Conservation (phyloP, 2,329 filamentous ascomycete genomes). For the Sclerotinia spermophila region DNA sequence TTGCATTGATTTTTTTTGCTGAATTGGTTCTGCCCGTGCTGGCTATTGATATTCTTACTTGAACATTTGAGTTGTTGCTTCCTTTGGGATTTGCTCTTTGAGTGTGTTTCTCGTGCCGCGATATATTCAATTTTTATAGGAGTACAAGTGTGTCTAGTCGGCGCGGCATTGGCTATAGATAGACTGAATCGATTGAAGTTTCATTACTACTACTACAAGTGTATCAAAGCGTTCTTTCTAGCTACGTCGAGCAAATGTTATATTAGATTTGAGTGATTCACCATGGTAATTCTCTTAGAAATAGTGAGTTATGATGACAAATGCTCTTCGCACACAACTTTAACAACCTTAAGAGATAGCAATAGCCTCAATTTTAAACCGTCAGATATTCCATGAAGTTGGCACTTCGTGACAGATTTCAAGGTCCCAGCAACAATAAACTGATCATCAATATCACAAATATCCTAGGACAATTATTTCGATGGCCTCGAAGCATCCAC, state of each 20-base stretch:
- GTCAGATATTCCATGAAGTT: not conserved
- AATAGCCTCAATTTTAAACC: not conserved
- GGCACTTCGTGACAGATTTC: not conserved
- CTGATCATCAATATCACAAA: not conserved
- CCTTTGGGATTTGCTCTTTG: not conserved
- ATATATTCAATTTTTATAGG: not conserved
- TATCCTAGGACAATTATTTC: not conserved
- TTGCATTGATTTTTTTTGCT: not conserved
- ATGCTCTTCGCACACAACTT: not conserved
- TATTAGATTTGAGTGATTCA: not conserved
- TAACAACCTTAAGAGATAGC: not conserved
- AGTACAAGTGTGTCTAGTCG: too few relatives aligned
- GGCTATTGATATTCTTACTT: not conserved
- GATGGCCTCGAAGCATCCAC: not conserved
- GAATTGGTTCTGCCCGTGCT: fast-evolving
- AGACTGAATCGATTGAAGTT: too few relatives aligned
- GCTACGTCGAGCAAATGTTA: not conserved
- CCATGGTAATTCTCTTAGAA: not conserved
- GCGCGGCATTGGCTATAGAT: too few relatives aligned
- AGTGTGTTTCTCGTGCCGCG: not conserved
- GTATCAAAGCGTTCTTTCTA: not conserved
- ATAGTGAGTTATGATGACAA: not conserved
- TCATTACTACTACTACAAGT: too few relatives aligned
- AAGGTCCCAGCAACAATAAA: not conserved
- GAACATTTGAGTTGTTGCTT: not conserved